These are phyloP conservation scores for Sphagnum contortum DNA, from an alignment of 225 moss, liverwort and hornwort genomes.

Conservation along the genomic window DNA sequence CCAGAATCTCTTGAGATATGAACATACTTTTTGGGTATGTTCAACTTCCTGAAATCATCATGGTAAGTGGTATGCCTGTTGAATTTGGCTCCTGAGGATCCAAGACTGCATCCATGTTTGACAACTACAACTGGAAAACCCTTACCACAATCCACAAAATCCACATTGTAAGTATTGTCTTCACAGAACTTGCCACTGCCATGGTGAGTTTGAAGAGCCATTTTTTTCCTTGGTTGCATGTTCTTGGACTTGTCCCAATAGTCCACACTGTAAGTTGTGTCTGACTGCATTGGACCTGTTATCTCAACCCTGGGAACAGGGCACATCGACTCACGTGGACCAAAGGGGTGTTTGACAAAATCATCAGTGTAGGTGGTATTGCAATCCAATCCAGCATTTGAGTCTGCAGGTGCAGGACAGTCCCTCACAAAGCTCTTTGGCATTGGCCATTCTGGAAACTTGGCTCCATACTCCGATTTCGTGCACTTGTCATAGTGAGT, in stretches of 20 bases:
- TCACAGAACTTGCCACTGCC: constrained; percentile 13
- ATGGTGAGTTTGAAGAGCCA: constrained; percentile 2
- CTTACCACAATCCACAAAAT: constrained; percentile 15
- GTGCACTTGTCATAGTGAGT: constrained; percentile 27
- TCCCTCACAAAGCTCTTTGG: constrained; percentile 12
- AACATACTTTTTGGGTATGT: constrained; percentile 16
- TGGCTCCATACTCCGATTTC: constrained; percentile 29
- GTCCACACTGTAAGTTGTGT: constrained; percentile 35
- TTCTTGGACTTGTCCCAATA: constrained; percentile 29
- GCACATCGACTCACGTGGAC: constrained; percentile 7
- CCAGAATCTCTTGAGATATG: constrained; percentile 10
- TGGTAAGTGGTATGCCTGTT: constrained; percentile 26
- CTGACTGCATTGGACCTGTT: constrained; percentile 8
- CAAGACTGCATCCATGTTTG: constrained; percentile 22
- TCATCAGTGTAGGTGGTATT: constrained; percentile 36
- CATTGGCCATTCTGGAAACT: constrained; percentile 40
- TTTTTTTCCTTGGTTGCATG: constrained; percentile 2
- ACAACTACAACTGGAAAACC: not conserved
- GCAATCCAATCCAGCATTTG: constrained; percentile 12
- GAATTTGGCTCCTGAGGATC: constrained; percentile 24
- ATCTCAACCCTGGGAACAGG: not conserved
- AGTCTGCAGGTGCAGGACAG: not conserved
- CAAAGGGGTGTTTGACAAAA: constrained; percentile 23
- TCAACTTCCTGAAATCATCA: constrained; percentile 33
- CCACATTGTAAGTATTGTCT: constrained; percentile 10